These are phyloP conservation scores for Dendrostoma leiphaemia DNA, from an alignment of 2,329 filamentous ascomycete genomes.

Conservation along the genomic window DNA sequence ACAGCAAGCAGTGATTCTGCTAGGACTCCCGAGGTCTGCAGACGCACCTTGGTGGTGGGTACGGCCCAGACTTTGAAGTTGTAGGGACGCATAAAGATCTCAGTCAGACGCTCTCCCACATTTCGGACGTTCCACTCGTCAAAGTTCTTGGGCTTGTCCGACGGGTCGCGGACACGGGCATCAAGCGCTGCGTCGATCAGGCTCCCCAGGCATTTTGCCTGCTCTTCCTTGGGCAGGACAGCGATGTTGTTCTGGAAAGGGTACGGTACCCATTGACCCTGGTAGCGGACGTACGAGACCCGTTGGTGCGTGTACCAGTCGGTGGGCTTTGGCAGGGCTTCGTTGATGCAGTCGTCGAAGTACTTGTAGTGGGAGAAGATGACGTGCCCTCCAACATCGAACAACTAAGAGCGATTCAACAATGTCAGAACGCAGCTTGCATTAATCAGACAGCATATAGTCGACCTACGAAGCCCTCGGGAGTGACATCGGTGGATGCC, in stretches of 20 bases:
- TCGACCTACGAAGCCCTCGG: slow-evolving; percentile 86
- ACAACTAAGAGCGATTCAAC: slow-evolving; percentile 64
- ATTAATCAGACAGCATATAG: not conserved
- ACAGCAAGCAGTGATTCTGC: slow-evolving; percentile 10
- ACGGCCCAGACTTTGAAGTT: slow-evolving; percentile 99
- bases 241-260: slow-evolving; percentile 99
- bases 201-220: slow-evolving; percentile 90
- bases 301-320: slow-evolving; percentile 99
- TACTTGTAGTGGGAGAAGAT: slow-evolving; percentile 99
- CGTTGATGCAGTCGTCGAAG: slow-evolving; percentile 98
- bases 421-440: not conserved
- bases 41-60: slow-evolving; percentile 84
- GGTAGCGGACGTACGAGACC: slow-evolving; percentile 98
- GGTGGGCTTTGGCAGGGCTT: slow-evolving; percentile 87
- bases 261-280: slow-evolving; percentile 95
- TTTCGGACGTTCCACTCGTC: slow-evolving; percentile 97
- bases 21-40: not conserved
- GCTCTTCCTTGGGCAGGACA: slow-evolving; percentile 95
- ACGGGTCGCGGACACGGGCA: slow-evolving; percentile 76
- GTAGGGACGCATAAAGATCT: slow-evolving; percentile 98
- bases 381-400: slow-evolving; percentile 97
- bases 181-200: slow-evolving; percentile 93
- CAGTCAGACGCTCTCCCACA: slow-evolving; percentile 83
- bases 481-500: slow-evolving; percentile 90
- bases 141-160: slow-evolving; percentile 97